Base-by-base conservation (phyloP, 805 yeast species). In the Candida silvicultrix region DNA sequence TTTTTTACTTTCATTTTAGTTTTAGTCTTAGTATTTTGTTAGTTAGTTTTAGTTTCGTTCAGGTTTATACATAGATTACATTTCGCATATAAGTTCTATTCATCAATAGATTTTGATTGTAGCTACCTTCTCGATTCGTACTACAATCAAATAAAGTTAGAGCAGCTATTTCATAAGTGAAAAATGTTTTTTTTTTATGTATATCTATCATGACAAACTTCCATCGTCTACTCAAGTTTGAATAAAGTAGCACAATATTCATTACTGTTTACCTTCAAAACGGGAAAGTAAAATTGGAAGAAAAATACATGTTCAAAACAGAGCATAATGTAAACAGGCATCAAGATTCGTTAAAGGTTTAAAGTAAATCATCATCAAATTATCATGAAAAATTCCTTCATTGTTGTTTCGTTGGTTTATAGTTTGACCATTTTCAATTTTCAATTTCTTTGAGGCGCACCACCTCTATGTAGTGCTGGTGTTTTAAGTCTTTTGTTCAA, bases 391-490 rank as follows among this genome's bases (percentile, higher is more conserved):
- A n/a, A n/a, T n/a, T n/a, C n/a, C n/a, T n/a, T n/a, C n/a, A n/a
- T n/a, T n/a, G n/a, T n/a, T n/a, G n/a, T n/a, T n/a, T n/a, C n/a
- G n/a, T n/a, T n/a, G n/a, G n/a, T n/a, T n/a, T n/a, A n/a, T n/a
- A n/a, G n/a, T n/a, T n/a, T n/a, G n/a, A n/a, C n/a, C n/a, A n/a
- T n/a, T n/a, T n/a, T n/a, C n/a, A n/a, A n/a, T n/a, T n/a, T 9
- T 35, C 14, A 18, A 35, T 16, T 18, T 4, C 14, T 12, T 34
- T 41, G 40, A 29, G 45, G 49, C 39, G 52, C 60, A 23, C 66
- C 62, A 14, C 66, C 66, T 45, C 55, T 59, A 46, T 63, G 67
- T 32, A 63, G 45, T 2, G 67, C 64, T 2, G 66, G 66, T 8
- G 60, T 52, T 38, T 58, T 58, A 46, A 59, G 41, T 47, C 52